These are phyloP conservation scores for Chimonanthus salicifolius DNA, from an alignment of 164 flowering plant species.

Conservation along the genomic window DNA sequence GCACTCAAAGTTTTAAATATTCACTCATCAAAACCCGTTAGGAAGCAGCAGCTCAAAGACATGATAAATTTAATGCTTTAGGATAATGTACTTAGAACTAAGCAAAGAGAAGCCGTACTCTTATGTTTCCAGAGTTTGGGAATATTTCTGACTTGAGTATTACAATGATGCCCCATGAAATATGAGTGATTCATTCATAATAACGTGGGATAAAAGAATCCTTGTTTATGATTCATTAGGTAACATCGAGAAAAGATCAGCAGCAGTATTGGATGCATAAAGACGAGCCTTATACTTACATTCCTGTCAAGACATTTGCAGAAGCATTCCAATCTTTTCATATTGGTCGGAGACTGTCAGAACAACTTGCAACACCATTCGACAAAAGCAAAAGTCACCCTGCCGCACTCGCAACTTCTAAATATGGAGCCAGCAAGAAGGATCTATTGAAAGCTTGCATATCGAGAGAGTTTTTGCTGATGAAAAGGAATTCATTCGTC, in stretches of 20 bases:
- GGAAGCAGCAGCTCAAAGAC: too few species aligned
- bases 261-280: conserved; percentile 48
- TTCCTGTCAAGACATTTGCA: conserved; percentile 40
- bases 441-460: conserved; percentile 51
- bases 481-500: conserved; percentile 65
- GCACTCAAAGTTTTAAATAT: too few species aligned
- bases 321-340: conserved; percentile 58
- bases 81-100: too few species aligned
- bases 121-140: too few species aligned
- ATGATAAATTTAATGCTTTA: too few species aligned
- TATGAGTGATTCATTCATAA: neutral
- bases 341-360: conserved; percentile 35
- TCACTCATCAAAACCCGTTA: too few species aligned
- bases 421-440: conserved; percentile 47
- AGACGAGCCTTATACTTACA: conserved; percentile 43
- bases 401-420: conserved; percentile 40
- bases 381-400: conserved; percentile 58
- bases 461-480: conserved; percentile 49
- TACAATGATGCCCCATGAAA: neutral
- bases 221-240: conserved; percentile 23
- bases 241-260: conserved; percentile 72
- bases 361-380: conserved; percentile 45
- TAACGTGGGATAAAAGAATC: neutral
- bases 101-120: too few species aligned
- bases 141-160: too few species aligned